Evolutionary conservation across 2,329 filamentous ascomycete genomes (phyloP).

Genomic region (Domatiomyces globalis): DNA sequence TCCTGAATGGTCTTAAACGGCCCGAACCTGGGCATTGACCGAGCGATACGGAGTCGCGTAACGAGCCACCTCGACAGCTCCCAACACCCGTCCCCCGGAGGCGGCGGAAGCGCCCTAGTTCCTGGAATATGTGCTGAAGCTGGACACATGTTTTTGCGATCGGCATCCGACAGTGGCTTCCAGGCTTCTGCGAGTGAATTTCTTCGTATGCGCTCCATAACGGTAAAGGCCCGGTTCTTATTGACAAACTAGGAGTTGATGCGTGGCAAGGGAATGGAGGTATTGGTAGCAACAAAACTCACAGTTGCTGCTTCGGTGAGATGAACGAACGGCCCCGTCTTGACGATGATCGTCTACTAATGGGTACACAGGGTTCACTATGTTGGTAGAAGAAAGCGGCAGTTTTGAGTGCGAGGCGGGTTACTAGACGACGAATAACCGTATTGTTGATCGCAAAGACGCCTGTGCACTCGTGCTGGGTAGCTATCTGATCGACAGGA

Average conservation of each 20-base stretch:
- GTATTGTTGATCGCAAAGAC: no score
- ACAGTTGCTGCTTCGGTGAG: slow-evolving; percentile 30
- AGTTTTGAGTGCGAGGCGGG: no score
- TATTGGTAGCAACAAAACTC: slow-evolving; percentile 28
- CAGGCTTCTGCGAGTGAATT: slow-evolving; percentile 15
- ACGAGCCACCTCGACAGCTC: slow-evolving; percentile 11
- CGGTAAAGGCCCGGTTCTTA: slow-evolving; percentile 30
- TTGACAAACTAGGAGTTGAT: slow-evolving; percentile 32
- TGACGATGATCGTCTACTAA: slow-evolving; percentile 19
- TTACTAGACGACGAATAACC: no score
- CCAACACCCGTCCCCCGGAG: slow-evolving; percentile 5
- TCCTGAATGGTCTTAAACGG: slow-evolving; percentile 24
- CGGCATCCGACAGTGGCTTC: slow-evolving; percentile 6
- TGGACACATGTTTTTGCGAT: slow-evolving; percentile 5
- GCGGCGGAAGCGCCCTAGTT: slow-evolving; percentile 10
- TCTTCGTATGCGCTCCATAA: slow-evolving; percentile 31
- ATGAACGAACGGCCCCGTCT: slow-evolving; percentile 21
- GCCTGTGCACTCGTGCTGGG: no score
- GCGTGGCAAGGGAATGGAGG: slow-evolving; percentile 33
- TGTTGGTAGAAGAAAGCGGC: no score
- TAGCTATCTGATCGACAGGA: no score
- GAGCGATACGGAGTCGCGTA: slow-evolving; percentile 23
- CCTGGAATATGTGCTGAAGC: slow-evolving; percentile 6
- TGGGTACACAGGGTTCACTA: no score
- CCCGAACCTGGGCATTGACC: no score